Evolutionary conservation across 441 rosid genomes (phyloP).

Genomic region (Pelargonium cotyledonis): DNA sequence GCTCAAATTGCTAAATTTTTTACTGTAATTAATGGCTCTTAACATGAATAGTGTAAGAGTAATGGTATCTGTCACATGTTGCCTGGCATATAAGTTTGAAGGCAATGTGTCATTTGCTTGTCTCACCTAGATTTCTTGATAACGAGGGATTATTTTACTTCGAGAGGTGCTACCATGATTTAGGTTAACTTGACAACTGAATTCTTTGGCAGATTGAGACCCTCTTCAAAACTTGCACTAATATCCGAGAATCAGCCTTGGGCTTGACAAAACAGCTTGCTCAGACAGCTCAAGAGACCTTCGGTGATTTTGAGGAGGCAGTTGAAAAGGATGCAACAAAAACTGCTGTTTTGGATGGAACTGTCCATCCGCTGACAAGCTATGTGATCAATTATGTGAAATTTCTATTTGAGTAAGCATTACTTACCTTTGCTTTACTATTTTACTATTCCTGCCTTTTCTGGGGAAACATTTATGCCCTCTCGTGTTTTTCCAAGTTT

Average conservation of each 20-base stretch:
- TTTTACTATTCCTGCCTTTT: too few species aligned
- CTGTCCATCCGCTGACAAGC: constrained; percentile 96
- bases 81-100: too few species aligned
- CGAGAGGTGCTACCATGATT: not conserved
- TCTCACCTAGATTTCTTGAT: not conserved
- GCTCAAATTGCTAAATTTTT: too few species aligned
- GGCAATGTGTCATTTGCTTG: too few species aligned
- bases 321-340: constrained; percentile 98
- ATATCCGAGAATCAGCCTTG: constrained; percentile 74
- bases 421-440: not conserved
- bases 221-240: constrained; percentile 75
- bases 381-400: constrained; percentile 95
- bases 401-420: constrained; percentile 91
- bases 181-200: constrained; percentile 8
- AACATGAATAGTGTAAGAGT: not conserved
- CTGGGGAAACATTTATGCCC: not conserved
- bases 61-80: not conserved
- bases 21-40: not conserved
- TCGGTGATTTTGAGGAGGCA: constrained; percentile 95
- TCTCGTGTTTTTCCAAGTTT: not conserved
- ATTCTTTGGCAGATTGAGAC: constrained; percentile 53
- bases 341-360: constrained; percentile 88
- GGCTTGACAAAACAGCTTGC: constrained; percentile 87
- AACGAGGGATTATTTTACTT: not conserved
- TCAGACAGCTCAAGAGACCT: constrained; percentile 89